Percentiles rank a stretch among this genome's conserved stretches.
These are phyloP conservation scores for Sanghuangporus sanghuang DNA, from an alignment of 1,284 basidiomycete genomes.

Conservation along the genomic window DNA sequence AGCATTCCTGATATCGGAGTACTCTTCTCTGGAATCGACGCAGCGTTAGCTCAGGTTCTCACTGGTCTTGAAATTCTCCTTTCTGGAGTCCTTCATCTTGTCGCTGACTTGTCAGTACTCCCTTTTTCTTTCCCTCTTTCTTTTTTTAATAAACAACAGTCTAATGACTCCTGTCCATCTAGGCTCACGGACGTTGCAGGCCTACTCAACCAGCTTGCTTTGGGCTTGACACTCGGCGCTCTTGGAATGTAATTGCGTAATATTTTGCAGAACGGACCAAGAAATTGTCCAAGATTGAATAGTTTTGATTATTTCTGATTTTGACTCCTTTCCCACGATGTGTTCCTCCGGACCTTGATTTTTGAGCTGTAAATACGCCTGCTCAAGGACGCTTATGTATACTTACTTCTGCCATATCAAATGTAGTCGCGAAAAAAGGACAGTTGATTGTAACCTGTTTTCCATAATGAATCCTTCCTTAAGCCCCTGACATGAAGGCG, in stretches of 20 bases:
- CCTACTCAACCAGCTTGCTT: constrained; percentile 22
- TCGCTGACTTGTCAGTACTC: constrained; percentile 14
- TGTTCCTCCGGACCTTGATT: too few relatives aligned
- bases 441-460: too few relatives aligned
- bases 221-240: constrained; percentile 24
- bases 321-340: not conserved
- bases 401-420: too few relatives aligned
- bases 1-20: constrained; percentile 11
- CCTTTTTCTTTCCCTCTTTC: not conserved
- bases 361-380: too few relatives aligned
- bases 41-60: constrained; percentile 17
- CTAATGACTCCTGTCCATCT: not conserved
- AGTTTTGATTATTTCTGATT: not conserved
- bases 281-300: not conserved
- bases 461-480: too few relatives aligned
- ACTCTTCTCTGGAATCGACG: constrained; percentile 18
- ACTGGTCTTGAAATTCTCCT: constrained; percentile 19
- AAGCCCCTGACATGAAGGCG: too few relatives aligned
- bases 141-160: too few relatives aligned
- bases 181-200: constrained; percentile 25
- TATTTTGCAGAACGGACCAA: not conserved
- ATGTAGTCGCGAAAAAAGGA: too few relatives aligned
- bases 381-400: too few relatives aligned
- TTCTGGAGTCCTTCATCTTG: constrained; percentile 19
- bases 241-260: constrained; percentile 21